Percentiles rank a stretch among this genome's conserved stretches.
Evolutionary conservation across 169 alveolate species (phyloP).

Genomic region (Cyclospora cayetanensis): DNA sequence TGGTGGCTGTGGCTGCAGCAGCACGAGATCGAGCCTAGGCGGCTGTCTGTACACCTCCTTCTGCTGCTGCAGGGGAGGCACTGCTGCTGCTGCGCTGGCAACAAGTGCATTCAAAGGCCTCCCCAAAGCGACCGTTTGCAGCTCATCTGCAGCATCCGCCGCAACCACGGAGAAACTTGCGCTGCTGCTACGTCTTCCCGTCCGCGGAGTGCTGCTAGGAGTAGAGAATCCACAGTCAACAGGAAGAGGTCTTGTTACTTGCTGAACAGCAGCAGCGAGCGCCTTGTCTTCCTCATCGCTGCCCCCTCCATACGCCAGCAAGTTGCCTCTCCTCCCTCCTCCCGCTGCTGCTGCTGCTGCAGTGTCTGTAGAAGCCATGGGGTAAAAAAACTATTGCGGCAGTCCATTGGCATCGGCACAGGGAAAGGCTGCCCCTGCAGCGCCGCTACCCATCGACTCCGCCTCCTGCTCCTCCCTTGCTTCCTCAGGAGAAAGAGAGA

Average conservation of each 20-base stretch:
- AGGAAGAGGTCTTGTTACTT: conserved; percentile 2
- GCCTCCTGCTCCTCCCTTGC: not conserved
- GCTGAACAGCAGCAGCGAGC: conserved; percentile 53
- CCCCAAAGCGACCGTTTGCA: not conserved
- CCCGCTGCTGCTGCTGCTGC: not conserved
- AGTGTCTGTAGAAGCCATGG: not conserved
- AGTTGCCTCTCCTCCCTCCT: too few species aligned
- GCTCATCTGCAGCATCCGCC: not conserved
- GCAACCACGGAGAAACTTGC: not conserved
- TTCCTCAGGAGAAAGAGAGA: not conserved
- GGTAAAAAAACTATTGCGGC: too few species aligned
- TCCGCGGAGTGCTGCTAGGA: conserved; percentile 49
- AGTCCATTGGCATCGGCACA: too few species aligned
- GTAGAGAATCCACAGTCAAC: conserved; percentile 25
- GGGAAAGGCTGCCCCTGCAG: too few species aligned
- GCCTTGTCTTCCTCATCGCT: conserved; percentile 34
- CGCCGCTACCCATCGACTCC: too few species aligned
- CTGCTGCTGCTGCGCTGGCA: too few species aligned
- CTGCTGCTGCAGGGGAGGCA: not conserved
- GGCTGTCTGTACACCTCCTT: not conserved
- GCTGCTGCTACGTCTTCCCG: conserved; percentile 32
- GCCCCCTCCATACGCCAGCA: conserved; percentile 4
- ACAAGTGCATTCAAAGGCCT: too few species aligned
- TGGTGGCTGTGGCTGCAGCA: not conserved
- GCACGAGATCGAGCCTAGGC: not conserved